Conservation (phyloP, 495 filamentous ascomycete genomes). For the Mycothermus thermophilus region DNA sequence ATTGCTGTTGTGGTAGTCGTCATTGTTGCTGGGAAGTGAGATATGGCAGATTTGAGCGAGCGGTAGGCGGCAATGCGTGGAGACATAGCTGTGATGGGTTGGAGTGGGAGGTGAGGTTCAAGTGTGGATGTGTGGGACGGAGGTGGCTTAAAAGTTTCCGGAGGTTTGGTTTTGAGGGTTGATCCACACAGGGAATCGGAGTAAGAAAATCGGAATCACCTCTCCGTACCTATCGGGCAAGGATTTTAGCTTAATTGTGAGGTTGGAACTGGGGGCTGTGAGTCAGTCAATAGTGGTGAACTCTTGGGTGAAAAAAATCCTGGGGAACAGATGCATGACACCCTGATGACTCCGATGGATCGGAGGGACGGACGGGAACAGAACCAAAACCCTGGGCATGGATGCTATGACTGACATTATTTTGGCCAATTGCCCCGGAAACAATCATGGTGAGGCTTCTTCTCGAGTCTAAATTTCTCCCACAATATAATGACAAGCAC, state of each 20-base stretch:
- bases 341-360: slow-evolving; percentile 1
- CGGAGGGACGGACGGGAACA: not conserved
- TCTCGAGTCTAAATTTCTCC: no score
- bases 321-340: slow-evolving; percentile 2
- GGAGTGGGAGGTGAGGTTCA: no score
- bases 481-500: no score
- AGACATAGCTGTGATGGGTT: slow-evolving; percentile 16
- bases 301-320: no score
- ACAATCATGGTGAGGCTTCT: no score
- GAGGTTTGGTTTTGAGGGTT: not conserved
- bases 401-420: not conserved
- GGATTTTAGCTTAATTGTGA: not conserved
- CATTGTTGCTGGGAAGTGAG: no score
- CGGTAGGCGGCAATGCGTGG: slow-evolving; percentile 13
- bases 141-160: not conserved
- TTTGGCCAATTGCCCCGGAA: slow-evolving; percentile 1
- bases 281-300: slow-evolving; percentile 3
- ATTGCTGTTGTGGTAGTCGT: no score
- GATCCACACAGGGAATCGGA: not conserved
- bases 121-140: not conserved
- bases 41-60: slow-evolving; percentile 12
- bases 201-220: not conserved
- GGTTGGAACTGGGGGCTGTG: slow-evolving; percentile 1
- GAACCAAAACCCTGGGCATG: not conserved
- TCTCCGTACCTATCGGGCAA: not conserved